Evolutionary conservation across 176 grass and related monocot genomes (phyloP), one percentile per base, ranked within the genome.

Genomic region (Canna indica): DNA sequence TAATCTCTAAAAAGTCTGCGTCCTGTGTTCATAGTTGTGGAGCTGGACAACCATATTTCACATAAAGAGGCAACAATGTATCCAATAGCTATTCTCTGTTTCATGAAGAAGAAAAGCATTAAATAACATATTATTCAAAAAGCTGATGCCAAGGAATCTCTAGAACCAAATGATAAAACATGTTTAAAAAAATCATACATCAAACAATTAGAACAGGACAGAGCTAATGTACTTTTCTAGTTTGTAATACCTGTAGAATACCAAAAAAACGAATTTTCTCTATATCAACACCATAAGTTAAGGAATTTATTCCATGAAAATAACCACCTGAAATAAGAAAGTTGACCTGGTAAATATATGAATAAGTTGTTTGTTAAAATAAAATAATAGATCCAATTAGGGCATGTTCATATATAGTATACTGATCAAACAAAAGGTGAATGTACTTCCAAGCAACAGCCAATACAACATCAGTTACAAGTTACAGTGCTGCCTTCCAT

Each of bases 1-100:
- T 77, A 77, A 14, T 69, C 39, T 35, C 69, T 77, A 24, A 69
- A 59, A 41, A 69, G 25, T 69, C 75, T 35, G 45, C 17, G 11
- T 22, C 28, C 27, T 20, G 17, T 18, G 20, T 69, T 50, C 17
- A 35, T 24, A 47, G 29, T 69, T 36, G n/a, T 38, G 22, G 18
- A 9, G 48, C 24, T 69, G 44, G 75, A 77, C 20, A 77, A 27
- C 75, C 75, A 77, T 69, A 77, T 69, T 77, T 77, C 75, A 69
- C 75, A 77, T 59, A 77, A 45, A 69, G 75, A 47, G 59, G 75
- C 75, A 69, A 69, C 36, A 17, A 77, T 69, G 52, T 77, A 77
- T 36, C 75, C 75, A 69, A 69, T 59, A 69, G 75, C 75, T 32
- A 77, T 69, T 26, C 75, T 58, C 75, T 77, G 15, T 59, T 36